phyloP scores from a whole-genome alignment of 2,329 filamentous ascomycete species.

The Fusarium temperatum region DNA sequence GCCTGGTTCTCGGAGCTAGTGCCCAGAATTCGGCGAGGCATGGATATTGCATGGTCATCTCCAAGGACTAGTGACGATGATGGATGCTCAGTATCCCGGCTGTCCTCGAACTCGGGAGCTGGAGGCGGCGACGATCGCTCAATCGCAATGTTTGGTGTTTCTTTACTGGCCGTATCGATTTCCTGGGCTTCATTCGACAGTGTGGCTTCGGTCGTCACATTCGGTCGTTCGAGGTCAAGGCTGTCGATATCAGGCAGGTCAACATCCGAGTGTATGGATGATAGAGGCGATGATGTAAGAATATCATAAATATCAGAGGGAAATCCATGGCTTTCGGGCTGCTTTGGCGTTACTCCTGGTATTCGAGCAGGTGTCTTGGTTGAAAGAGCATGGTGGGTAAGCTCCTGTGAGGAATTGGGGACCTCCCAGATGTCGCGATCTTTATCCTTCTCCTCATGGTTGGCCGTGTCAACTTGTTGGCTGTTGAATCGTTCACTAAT shows the following conservation, averaged over 20 bases:
- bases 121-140: slow-evolving; percentile 46
- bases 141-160: slow-evolving; percentile 51
- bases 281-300: slow-evolving; percentile 48
- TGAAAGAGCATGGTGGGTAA: background rate
- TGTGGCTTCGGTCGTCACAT: background rate
- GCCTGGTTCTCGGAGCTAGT: slow-evolving; percentile 33
- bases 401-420: slow-evolving; percentile 48
- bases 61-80: background rate
- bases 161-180: slow-evolving; percentile 39
- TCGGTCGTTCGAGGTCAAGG: slow-evolving; percentile 12
- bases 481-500: background rate
- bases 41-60: background rate
- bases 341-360: slow-evolving; percentile 1
- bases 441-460: slow-evolving; percentile 10
- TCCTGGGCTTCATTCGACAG: background rate
- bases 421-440: slow-evolving; percentile 49
- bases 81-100: background rate
- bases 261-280: slow-evolving; percentile 45
- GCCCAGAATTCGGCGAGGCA: slow-evolving; percentile 31
- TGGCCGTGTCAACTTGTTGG: background rate
- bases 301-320: slow-evolving; percentile 5
- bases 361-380: slow-evolving; percentile 4
- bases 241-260: slow-evolving; percentile 35
- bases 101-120: slow-evolving; percentile 38
- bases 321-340: background rate